Evolutionary conservation across 441 rosid species (phyloP).

Genomic region (Lepidium campestre): DNA sequence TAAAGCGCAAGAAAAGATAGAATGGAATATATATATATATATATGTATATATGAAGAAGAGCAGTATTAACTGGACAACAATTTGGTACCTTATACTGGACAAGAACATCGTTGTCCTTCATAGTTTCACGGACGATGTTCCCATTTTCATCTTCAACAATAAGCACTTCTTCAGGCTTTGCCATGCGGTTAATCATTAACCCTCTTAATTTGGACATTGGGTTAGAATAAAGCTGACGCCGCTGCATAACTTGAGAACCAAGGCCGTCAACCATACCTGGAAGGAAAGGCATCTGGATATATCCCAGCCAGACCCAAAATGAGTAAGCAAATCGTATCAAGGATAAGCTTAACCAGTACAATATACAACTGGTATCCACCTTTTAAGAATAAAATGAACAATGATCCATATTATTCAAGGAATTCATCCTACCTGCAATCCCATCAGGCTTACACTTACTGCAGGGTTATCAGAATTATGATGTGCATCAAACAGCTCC

Average conservation of each 20-base stretch:
- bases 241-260: slow-evolving; percentile 83
- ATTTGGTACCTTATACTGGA: slow-evolving; percentile 81
- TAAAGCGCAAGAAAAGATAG: no score
- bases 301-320: slow-evolving; percentile 16
- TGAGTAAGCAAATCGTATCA: slow-evolving; percentile 17
- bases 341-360: background rate
- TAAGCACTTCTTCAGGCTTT: slow-evolving; percentile 97
- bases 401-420: background rate
- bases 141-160: slow-evolving; percentile 99
- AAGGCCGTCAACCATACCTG: slow-evolving; percentile 82
- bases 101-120: slow-evolving; percentile 99
- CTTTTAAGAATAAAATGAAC: background rate
- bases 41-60: background rate
- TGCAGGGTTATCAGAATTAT: slow-evolving; percentile 84
- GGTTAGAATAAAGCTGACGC: slow-evolving; percentile 82
- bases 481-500: slow-evolving; percentile 87
- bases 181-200: slow-evolving; percentile 99
- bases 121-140: slow-evolving; percentile 98
- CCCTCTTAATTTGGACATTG: slow-evolving; percentile 92
- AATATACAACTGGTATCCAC: background rate
- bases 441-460: slow-evolving; percentile 77
- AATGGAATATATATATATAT: background rate
- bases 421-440: slow-evolving; percentile 53
- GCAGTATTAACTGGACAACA: background rate
- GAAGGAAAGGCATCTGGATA: slow-evolving; percentile 66